These are phyloP conservation scores for Exserohilum turcica DNA, from an alignment of 2,329 filamentous ascomycete species.

Conservation along the genomic window DNA sequence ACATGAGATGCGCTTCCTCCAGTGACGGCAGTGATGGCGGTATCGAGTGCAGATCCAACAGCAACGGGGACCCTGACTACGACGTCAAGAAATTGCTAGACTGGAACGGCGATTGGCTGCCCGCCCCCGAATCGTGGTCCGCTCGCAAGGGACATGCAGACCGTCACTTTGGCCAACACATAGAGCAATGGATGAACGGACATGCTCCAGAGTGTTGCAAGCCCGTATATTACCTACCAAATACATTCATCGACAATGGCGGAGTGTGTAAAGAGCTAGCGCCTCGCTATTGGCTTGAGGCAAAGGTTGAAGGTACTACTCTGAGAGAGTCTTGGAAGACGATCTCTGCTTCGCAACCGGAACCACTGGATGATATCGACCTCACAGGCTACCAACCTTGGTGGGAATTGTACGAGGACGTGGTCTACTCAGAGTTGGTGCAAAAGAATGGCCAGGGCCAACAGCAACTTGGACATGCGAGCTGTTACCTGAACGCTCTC, in stretches of 20 bases:
- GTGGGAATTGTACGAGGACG: constrained; percentile 38
- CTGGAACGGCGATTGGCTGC: constrained; percentile 54
- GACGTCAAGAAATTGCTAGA: constrained; percentile 48
- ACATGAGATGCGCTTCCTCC: constrained; percentile 29
- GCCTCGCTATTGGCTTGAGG: constrained; percentile 38
- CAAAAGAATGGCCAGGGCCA: not conserved
- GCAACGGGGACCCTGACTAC: constrained; percentile 40
- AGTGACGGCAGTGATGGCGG: constrained; percentile 33
- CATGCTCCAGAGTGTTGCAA: not conserved
- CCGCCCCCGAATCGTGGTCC: constrained; percentile 56
- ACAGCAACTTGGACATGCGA: not conserved
- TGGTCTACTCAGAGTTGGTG: not conserved
- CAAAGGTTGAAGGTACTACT: constrained; percentile 27
- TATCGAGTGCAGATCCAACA: constrained; percentile 29
- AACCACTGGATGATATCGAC: constrained; percentile 31
- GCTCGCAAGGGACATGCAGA: constrained; percentile 36
- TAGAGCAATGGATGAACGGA: constrained; percentile 42
- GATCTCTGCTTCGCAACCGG: constrained; percentile 26
- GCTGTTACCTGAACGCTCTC: constrained; percentile 21
- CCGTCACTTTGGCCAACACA: constrained; percentile 40
- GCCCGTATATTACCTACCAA: not conserved
- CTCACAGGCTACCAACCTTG: constrained; percentile 29
- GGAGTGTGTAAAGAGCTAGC: constrained; percentile 30
- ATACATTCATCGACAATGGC: not conserved
- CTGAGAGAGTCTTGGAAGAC: constrained; percentile 36